Percentiles rank a stretch among this genome's conserved stretches.
Evolutionary conservation across 2,329 filamentous ascomycete genomes (phyloP).

Genomic region (Penicillium janthinellum): DNA sequence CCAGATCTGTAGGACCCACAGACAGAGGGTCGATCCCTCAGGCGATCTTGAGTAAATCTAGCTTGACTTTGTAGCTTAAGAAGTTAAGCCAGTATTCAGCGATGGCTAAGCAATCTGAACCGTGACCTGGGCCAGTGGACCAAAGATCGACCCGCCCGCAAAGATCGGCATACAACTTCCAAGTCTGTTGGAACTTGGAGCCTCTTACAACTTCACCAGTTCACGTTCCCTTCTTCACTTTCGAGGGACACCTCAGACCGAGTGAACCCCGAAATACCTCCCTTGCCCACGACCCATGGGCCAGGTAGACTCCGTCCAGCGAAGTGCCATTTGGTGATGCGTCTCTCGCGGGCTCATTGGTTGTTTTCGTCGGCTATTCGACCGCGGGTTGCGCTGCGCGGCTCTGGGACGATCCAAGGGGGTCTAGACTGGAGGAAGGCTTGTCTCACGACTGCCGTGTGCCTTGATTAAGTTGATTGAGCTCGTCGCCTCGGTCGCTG

Average conservation of each 20-base stretch:
- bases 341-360: background rate
- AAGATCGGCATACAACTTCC: background rate
- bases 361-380: background rate
- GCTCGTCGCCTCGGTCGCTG: background rate
- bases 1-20: background rate
- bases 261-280: background rate
- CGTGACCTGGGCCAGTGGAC: background rate
- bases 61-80: too few species aligned
- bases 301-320: background rate
- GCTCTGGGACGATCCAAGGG: background rate
- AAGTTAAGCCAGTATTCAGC: background rate
- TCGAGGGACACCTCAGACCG: background rate
- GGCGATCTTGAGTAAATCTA: background rate
- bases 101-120: background rate
- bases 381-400: background rate
- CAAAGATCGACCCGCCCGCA: conserved; percentile 6
- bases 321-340: background rate
- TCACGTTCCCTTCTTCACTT: background rate
- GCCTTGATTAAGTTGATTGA: conserved; percentile 1
- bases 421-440: conserved; percentile 8
- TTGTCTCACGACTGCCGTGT: background rate
- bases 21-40: too few species aligned
- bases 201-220: background rate
- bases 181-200: background rate
- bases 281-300: background rate